Base-by-base conservation (phyloP, 2,329 filamentous ascomycete species). In the Epichloe uncinata region DNA sequence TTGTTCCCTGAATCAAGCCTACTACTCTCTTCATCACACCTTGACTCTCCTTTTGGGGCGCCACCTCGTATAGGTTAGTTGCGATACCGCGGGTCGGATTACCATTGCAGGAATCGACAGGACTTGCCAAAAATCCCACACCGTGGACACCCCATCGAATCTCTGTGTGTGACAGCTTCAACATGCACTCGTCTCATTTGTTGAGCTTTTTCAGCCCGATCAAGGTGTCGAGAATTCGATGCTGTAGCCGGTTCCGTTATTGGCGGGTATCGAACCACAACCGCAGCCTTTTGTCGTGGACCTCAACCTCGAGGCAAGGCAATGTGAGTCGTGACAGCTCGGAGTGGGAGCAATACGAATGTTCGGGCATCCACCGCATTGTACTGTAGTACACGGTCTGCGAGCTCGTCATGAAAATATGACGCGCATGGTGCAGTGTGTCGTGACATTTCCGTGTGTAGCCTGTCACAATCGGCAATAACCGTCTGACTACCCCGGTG, bases 21-120 rank as follows among this genome's bases (percentile, higher is more conserved):
- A 49, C 68, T 70, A 11, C 63, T 65, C 20, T 54, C 60, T 57
- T 73, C 65, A 56, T 75, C 72, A 53, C 73, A 75, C 61, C 72
- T 67, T 68, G 51, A 70, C 63, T 45, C 64, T 64, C 49, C 69
- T 62, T 57, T 63, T 66, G 51, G 66, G 62, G 57, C n/a, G 6
- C 7, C 37, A 15, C 11, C 33, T 9, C 36, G 43, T 22, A 34
- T 18, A 45, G 11, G 22, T 5, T 5, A 48, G 34, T 11, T 33
- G 26, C 22, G 26, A n/a, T 5, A 33, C 4, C 7, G 37, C 16
- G 34, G 22, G 22, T 33, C 15, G 13, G 7, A 30, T 12, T 8
- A 15, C 41, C 41, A 13, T n/a, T 43, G 22, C 12, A 43, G 15
- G 35, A 37, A 37, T n/a, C 20, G 41, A 43, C 26, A 30, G 20